Evolutionary conservation across 371 early-diverging fungal species (phyloP), one percentile per base, ranked within the genome.

Genomic region (Aphelidium insulamus): DNA sequence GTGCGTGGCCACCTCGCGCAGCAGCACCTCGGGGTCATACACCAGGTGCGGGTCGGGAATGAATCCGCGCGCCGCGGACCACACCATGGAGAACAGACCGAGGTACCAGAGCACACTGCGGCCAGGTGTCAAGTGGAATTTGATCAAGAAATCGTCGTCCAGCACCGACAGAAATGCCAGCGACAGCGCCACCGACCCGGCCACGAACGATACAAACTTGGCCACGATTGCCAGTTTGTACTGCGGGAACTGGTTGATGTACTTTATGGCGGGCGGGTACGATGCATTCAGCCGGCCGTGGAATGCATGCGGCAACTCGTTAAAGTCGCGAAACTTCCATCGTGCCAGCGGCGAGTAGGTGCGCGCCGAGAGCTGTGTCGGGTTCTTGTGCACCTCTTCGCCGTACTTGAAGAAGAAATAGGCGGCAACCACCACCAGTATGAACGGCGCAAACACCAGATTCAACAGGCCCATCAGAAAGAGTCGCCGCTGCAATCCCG

Each of bases 251-350:
- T 87, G 87, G 26, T 68, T 55, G 29, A 91, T 50, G 46, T 94
- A 97, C 37, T 63, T 54, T 28, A 61, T 66, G 7, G 95, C 88
- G 21, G 55, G 43, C 3, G 55, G 62, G 47, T 76, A 66, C 19
- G 77, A 73, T 1, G 60, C 41, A 33, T 67, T 67, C 18, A 92
- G 52, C 4, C 97, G 69, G 15, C 54, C 46, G 32, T 69, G 57
- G 44, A 91, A 85, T 15, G 76, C 38, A 46, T 94, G 91, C 0
- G 90, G 87, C 9, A 88, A 59, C 48, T 97, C 97, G 51, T 97
- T 92, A 45, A 87, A 91, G 51, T 92, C 88, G 30, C 92, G 69
- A 43, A 94, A 77, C 48, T 79, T 77, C 86, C 83, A 90, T 29
- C 62, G 57, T 0, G 91, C 88, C 38, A 76, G 66, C 4, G 76